These are phyloP conservation scores for Podospora appendiculata DNA, from an alignment of 495 filamentous ascomycete species.

Conservation along the genomic window DNA sequence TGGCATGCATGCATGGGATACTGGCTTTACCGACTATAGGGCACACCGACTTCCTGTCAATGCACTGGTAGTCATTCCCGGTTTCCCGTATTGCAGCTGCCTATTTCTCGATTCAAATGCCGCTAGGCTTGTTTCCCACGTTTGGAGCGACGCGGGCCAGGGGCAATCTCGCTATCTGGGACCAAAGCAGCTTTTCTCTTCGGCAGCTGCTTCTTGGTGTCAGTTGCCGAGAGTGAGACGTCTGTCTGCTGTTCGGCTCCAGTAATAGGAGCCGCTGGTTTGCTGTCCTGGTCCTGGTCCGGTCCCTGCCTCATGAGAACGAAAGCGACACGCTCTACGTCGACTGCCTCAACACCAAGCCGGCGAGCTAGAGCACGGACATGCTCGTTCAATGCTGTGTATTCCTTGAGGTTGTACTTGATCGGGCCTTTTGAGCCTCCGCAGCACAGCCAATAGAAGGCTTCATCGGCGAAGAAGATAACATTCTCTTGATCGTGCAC, in stretches of 20 bases:
- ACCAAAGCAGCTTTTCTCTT: conserved; percentile 25
- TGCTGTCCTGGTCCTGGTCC: neutral
- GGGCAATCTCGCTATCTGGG: conserved; percentile 7
- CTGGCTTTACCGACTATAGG: no score
- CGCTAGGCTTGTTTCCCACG: conserved; percentile 19
- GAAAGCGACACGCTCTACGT: conserved; percentile 64
- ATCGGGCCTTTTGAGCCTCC: conserved; percentile 37
- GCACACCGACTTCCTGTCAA: neutral
- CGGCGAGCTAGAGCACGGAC: conserved; percentile 37
- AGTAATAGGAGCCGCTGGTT: neutral
- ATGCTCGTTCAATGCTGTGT: conserved; percentile 41
- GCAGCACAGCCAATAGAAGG: conserved; percentile 57
- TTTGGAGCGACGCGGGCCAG: conserved; percentile 20
- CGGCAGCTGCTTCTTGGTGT: conserved; percentile 5
- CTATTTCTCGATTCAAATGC: neutral
- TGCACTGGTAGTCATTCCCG: conserved; percentile 12
- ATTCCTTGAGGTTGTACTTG: conserved; percentile 62
- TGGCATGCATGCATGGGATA: no score
- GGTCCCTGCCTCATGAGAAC: conserved; percentile 42
- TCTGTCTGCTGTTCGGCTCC: conserved; percentile 2
- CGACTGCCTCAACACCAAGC: conserved; percentile 46
- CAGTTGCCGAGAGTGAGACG: neutral
- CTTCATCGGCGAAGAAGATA: conserved; percentile 73
- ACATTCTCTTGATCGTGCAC: conserved; percentile 47
- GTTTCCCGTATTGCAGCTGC: conserved; percentile 3